phyloP scores from a whole-genome alignment of 371 early-diverging fungal genomes.

The Mucor circinelloides region DNA sequence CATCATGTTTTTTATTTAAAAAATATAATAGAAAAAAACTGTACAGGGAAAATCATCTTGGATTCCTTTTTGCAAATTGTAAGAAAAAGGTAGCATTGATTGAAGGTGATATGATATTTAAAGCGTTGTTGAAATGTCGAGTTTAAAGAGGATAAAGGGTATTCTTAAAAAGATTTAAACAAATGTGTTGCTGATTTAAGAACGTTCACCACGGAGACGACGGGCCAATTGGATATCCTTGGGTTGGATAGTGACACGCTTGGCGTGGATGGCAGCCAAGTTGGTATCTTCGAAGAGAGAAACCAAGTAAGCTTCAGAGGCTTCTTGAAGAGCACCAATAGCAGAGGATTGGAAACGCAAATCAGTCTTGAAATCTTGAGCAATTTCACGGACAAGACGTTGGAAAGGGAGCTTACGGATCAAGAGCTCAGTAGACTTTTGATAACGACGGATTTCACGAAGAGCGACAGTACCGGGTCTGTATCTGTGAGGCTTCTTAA shows the following conservation, averaged over 20 bases:
- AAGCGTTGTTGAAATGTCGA: neutral
- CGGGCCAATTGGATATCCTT: constrained; percentile 93
- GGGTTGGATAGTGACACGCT: constrained; percentile 95
- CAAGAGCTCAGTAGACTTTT: constrained; percentile 98
- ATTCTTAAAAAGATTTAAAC: constrained; percentile 8
- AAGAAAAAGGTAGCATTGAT: neutral
- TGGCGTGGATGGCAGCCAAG: constrained; percentile 94
- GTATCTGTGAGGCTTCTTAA: constrained; percentile 89
- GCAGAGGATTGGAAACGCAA: constrained; percentile 98
- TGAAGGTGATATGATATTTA: constrained; percentile 3
- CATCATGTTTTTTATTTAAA: constrained; percentile 3
- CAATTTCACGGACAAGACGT: constrained; percentile 95
- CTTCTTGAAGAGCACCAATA: constrained; percentile 98
- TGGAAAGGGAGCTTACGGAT: constrained; percentile 99
- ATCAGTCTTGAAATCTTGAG: constrained; percentile 97
- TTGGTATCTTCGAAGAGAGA: constrained; percentile 73
- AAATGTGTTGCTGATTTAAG: constrained; percentile 33
- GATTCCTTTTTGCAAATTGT: neutral
- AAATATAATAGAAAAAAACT: constrained; percentile 6
- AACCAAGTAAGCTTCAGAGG: constrained; percentile 96
- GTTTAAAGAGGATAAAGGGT: constrained; percentile 5
- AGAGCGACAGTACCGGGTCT: constrained; percentile 91
- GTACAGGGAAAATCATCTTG: constrained; percentile 7
- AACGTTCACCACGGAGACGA: constrained; percentile 68
- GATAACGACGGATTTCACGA: constrained; percentile 98